A percentile compares a stretch with the other conserved stretches of the same genome.
Evolutionary conservation across 495 filamentous ascomycete genomes (phyloP).

Genomic region (Cercophora scortea): DNA sequence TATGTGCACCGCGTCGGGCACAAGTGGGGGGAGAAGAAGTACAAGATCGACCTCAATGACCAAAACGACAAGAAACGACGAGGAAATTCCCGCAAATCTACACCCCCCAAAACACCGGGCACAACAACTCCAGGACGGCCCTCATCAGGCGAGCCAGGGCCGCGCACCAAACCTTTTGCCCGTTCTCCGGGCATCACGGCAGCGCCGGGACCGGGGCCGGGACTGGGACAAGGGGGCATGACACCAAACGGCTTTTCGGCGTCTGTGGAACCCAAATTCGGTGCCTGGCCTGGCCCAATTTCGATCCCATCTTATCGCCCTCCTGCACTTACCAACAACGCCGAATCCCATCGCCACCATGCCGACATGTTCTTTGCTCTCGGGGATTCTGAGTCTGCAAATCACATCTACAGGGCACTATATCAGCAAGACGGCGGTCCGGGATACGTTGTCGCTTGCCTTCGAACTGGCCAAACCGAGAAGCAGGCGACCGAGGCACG

Average conservation of each 20-base stretch:
- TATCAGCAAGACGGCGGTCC: not conserved
- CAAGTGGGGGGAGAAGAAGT: conserved; percentile 13
- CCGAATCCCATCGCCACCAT: not conserved
- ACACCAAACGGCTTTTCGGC: not conserved
- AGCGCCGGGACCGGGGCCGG: not conserved
- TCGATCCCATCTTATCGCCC: not conserved
- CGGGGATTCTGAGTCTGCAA: conserved; percentile 6
- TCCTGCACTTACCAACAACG: not conserved
- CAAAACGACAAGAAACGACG: not conserved
- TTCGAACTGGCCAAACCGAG: conserved; percentile 3
- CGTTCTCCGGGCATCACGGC: not conserved
- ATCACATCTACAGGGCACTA: not conserved
- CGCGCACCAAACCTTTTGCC: not conserved
- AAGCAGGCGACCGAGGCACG: conserved; percentile 1
- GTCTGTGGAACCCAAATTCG: not conserved
- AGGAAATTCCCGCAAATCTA: not conserved
- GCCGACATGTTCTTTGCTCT: conserved; percentile 6
- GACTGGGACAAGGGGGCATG: too few species aligned
- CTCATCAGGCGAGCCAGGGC: not conserved
- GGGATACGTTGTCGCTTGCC: not conserved
- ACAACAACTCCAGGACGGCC: not conserved
- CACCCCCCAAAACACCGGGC: not conserved
- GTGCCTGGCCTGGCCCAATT: not conserved
- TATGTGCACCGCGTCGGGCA: conserved; percentile 8
- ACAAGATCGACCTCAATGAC: conserved; percentile 2